phyloP scores from a whole-genome alignment of 768 basidiomycete genomes.

The Phlebiopsis gigantea region DNA sequence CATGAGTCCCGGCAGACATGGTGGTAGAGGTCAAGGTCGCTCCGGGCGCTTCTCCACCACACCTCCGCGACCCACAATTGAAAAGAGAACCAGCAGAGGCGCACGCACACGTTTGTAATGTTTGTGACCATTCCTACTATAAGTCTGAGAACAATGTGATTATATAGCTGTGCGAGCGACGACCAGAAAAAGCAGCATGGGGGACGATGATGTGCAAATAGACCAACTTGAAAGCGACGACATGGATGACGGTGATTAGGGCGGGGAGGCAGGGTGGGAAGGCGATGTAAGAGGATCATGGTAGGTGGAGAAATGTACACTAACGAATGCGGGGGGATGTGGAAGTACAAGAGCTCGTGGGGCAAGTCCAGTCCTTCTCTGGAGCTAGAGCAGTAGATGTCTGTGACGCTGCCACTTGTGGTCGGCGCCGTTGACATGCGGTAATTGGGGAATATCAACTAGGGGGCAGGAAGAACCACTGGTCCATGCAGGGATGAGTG shows the following conservation, averaged over 20 bases:
- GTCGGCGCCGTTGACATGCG: neutral
- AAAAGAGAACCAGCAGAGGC: too few relatives aligned
- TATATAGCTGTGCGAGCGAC: slow-evolving; percentile 20
- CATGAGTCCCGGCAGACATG: neutral
- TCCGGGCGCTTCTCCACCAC: neutral
- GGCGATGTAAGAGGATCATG: slow-evolving; percentile 1
- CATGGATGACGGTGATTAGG: slow-evolving; percentile 13
- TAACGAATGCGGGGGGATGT: neutral
- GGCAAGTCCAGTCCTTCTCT: neutral
- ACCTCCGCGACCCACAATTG: neutral
- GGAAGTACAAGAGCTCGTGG: neutral
- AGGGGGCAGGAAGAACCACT: neutral
- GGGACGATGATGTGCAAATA: slow-evolving; percentile 24
- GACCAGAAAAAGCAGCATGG: slow-evolving; percentile 16
- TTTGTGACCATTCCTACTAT: neutral
- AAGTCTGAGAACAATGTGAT: slow-evolving; percentile 10
- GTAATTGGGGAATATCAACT: neutral
- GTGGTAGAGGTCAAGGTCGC: neutral
- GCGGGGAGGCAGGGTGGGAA: neutral
- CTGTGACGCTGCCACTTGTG: neutral
- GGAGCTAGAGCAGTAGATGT: neutral
- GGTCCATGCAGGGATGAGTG: neutral
- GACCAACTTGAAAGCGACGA: slow-evolving; percentile 39
- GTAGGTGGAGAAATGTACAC: neutral
- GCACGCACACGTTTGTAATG: neutral